Percentiles rank a stretch among this genome's conserved stretches.
These are phyloP conservation scores for Xylariaceae sp. DNA, from an alignment of 2,329 filamentous ascomycete genomes.

Conservation along the genomic window DNA sequence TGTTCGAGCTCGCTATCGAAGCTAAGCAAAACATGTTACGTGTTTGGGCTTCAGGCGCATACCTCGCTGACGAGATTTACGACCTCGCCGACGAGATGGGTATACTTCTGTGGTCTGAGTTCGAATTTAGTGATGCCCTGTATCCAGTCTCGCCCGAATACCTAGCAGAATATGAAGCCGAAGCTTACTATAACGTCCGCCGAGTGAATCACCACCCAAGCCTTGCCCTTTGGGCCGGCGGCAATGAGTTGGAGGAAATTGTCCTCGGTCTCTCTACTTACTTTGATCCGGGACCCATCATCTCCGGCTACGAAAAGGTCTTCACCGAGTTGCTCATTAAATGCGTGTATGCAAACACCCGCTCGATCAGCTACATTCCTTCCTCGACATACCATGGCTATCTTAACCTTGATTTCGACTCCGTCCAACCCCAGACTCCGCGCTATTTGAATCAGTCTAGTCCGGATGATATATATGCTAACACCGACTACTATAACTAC, in stretches of 20 bases:
- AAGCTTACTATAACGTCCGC: slow-evolving; percentile 66
- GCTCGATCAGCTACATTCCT: slow-evolving; percentile 65
- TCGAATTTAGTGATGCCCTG: slow-evolving; percentile 65
- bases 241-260: slow-evolving; percentile 66
- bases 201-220: slow-evolving; percentile 57
- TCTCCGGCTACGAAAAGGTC: slow-evolving; percentile 62
- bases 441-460: slow-evolving; percentile 59
- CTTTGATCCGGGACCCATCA: slow-evolving; percentile 46
- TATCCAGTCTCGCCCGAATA: slow-evolving; percentile 62
- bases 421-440: slow-evolving; percentile 58
- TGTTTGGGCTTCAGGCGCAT: slow-evolving; percentile 66
- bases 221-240: slow-evolving; percentile 59
- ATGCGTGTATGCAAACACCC: slow-evolving; percentile 62
- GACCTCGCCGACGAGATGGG: slow-evolving; percentile 67
- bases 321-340: slow-evolving; percentile 62
- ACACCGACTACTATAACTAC: slow-evolving; percentile 68
- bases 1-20: slow-evolving; percentile 60
- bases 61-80: slow-evolving; percentile 66
- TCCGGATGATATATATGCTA: slow-evolving; percentile 60
- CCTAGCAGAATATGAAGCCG: slow-evolving; percentile 59
- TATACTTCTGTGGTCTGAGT: slow-evolving; percentile 67
- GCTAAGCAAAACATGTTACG: slow-evolving; percentile 70
- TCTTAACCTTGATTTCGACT: slow-evolving; percentile 57
- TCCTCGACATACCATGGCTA: slow-evolving; percentile 67
- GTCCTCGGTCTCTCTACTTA: slow-evolving; percentile 53